Evolutionary conservation across 192 early-diverging fungal species (phyloP), one percentile per base, ranked within the genome.

Genomic region (Linnemannia schmuckeri): DNA sequence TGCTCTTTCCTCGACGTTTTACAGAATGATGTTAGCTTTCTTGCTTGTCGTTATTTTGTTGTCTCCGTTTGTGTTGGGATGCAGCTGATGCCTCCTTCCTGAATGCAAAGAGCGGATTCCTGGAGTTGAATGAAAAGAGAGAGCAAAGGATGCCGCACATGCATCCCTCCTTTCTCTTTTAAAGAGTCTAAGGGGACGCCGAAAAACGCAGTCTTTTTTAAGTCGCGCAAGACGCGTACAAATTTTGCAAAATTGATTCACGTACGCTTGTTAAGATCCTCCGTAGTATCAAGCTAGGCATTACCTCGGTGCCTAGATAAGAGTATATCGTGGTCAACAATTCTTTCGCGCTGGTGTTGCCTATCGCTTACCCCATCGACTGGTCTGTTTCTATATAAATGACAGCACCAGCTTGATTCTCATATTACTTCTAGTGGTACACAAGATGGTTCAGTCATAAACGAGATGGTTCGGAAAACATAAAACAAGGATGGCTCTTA

Each of bases 201-300:
- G 10, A 66, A 66, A 66, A 66, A 66, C 61, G 61, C 61, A 66
- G 61, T 66, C 61, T 57, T 57, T 27, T 27, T 55, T 57, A 57
- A 57, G 61, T 8, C 61, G 61, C 61, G 61, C n/a, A 30, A 7
- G 61, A 66, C 61, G 61, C 61, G 61, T 66, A 35, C 61, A 30
- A 63, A 12, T 12, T 30, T 63, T 49, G 15, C 30, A 63, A 33
- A 15, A 24, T 10, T 20, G 17, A 52, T 52, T 52, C 61, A 66
- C 61, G 61, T 66, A 66, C 61, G 33, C 61, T 35, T 35, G 33
- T 10, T 18, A 49, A 10, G 49, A 22, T 52, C 9, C 42, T 44
- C 42, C 0, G 42, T 5, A 44, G 42, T 37, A 3, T 44, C 42
- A 44, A 12, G 41, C 10, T 44, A 44, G 3, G 9, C 42, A 44